phyloP scores from a whole-genome alignment of 2,329 filamentous ascomycete genomes.

The Aspergillus sp. region DNA sequence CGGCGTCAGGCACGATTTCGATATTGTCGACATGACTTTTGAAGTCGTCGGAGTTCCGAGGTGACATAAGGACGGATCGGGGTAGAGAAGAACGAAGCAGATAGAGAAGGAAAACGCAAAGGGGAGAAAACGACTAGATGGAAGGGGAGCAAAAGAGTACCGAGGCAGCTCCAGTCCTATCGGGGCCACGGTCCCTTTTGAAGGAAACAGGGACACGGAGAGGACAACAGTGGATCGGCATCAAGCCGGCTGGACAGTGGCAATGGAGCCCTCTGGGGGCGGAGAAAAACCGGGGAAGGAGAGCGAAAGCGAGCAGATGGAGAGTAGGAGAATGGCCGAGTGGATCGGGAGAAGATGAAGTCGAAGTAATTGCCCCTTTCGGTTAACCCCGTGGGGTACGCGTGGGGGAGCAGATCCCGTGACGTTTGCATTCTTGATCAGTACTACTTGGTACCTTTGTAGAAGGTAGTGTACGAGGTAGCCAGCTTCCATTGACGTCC shows the following conservation, averaged over 20 bases:
- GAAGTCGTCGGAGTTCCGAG: conserved; percentile 16
- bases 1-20: conserved; percentile 16
- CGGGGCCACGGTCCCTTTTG: conserved; percentile 3
- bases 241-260: no score
- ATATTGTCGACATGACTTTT: conserved; percentile 25
- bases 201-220: neutral
- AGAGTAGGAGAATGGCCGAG: neutral
- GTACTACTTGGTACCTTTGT: no score
- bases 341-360: neutral
- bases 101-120: neutral
- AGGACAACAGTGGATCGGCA: no score
- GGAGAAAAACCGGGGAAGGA: conserved; percentile 8
- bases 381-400: no score
- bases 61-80: no score
- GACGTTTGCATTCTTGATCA: no score
- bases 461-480: no score
- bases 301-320: no score
- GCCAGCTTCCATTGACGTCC: no score
- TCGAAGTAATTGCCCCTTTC: neutral
- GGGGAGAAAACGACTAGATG: neutral
- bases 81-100: neutral
- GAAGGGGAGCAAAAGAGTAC: conserved; percentile 1
- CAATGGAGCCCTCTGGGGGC: conserved; percentile 11
- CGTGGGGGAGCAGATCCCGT: no score
- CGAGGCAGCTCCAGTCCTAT: neutral